phyloP scores from a whole-genome alignment of 1,284 basidiomycete genomes.

The Testicularia cyperi region DNA sequence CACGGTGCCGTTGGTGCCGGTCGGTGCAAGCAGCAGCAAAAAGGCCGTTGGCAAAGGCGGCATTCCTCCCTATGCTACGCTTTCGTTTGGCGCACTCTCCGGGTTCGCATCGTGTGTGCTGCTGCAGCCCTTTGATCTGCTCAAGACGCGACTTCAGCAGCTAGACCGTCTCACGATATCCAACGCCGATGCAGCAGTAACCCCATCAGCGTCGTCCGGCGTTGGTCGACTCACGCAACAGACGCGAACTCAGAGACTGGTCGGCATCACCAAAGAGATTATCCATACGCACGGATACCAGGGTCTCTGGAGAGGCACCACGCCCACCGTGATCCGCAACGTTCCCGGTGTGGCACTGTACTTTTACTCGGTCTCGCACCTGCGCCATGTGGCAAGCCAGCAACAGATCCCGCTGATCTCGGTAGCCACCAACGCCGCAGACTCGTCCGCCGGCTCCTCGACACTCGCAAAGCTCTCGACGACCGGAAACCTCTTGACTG shows the following conservation, averaged over 20 bases:
- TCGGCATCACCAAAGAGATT: conserved; percentile 28
- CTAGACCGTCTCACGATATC: conserved; percentile 11
- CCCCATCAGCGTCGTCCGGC: neutral
- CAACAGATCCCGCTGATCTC: conserved; percentile 49
- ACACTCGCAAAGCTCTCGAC: conserved; percentile 67
- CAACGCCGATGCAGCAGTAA: neutral
- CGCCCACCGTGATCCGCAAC: conserved; percentile 54
- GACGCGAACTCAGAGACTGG: conserved; percentile 30
- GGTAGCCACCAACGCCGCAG: conserved; percentile 49
- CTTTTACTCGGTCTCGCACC: conserved; percentile 56
- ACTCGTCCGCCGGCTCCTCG: conserved; percentile 13
- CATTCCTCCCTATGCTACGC: conserved; percentile 48
- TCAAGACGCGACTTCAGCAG: conserved; percentile 59
- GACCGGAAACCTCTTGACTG: conserved; percentile 83
- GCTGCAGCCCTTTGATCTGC: conserved; percentile 57
- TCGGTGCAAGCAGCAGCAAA: neutral
- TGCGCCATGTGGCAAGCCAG: conserved; percentile 39
- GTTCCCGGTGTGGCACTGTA: conserved; percentile 59
- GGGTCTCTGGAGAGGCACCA: conserved; percentile 57
- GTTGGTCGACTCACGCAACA: conserved; percentile 8
- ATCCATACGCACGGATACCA: conserved; percentile 39
- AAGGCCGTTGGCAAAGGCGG: neutral
- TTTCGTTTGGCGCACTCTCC: conserved; percentile 52
- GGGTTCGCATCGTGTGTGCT: conserved; percentile 56
- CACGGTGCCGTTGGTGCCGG: no score